Evolutionary conservation across 1,284 basidiomycete species (phyloP).

Genomic region (Cutaneotrichosporon mucoides): DNA sequence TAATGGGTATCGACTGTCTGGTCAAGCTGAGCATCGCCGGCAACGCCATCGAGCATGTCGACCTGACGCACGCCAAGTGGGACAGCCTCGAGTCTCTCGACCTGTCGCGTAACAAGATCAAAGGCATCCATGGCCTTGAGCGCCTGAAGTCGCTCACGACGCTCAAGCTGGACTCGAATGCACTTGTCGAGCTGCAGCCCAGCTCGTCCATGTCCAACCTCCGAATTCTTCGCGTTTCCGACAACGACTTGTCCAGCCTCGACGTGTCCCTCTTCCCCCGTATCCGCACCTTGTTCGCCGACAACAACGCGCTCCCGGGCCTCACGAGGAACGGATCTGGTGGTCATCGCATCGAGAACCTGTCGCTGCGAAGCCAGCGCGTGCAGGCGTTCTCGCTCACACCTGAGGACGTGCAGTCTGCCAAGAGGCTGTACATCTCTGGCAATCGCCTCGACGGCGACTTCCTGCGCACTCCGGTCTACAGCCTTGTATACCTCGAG

Average conservation of each 20-base stretch:
- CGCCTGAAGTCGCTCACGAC: constrained; percentile 62
- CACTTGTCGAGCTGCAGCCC: constrained; percentile 34
- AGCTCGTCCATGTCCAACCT: constrained; percentile 58
- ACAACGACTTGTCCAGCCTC: constrained; percentile 69
- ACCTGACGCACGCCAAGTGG: constrained; percentile 67
- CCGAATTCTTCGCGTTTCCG: constrained; percentile 79
- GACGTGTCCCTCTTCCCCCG: constrained; percentile 66
- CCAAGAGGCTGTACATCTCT: constrained; percentile 89
- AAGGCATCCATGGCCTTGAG: constrained; percentile 59
- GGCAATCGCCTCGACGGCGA: constrained; percentile 52
- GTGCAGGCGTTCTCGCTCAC: constrained; percentile 45
- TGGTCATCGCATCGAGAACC: constrained; percentile 73
- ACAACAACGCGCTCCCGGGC: constrained; percentile 69
- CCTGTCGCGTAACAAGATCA: constrained; percentile 71
- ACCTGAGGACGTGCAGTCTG: constrained; percentile 73
- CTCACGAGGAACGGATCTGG: constrained; percentile 53
- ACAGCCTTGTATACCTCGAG: constrained; percentile 89
- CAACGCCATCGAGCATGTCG: constrained; percentile 65
- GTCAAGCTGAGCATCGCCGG: constrained; percentile 76
- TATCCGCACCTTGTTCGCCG: constrained; percentile 85
- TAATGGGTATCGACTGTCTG: constrained; percentile 72
- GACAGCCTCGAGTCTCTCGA: constrained; percentile 76
- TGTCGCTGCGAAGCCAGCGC: constrained; percentile 85
- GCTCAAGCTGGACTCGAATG: constrained; percentile 77
- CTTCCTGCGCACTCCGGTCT: constrained; percentile 59